Evolutionary conservation across 1,284 basidiomycete species (phyloP).

Genomic region (Pseudozyma hubeiensis): DNA sequence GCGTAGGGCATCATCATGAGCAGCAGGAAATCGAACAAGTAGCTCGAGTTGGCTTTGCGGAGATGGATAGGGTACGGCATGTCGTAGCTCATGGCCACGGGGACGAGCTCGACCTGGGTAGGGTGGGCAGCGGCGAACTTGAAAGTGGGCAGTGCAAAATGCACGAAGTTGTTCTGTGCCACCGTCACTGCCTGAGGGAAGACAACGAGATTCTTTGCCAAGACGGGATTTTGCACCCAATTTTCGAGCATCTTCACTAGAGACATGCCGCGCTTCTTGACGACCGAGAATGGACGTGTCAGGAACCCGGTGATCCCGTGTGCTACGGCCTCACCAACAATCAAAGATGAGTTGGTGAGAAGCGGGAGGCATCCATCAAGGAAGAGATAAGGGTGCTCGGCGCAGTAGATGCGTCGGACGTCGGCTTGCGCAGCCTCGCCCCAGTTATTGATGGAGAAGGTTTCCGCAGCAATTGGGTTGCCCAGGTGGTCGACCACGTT

Average conservation of each 20-base stretch:
- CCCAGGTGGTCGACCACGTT: conserved; percentile 21
- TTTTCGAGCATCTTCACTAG: conserved; percentile 21
- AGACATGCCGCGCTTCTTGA: conserved; percentile 18
- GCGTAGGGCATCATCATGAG: conserved; percentile 35
- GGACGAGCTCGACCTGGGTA: conserved; percentile 17
- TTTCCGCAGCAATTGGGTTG: conserved; percentile 16
- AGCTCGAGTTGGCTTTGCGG: conserved; percentile 34
- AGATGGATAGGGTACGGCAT: conserved; percentile 35
- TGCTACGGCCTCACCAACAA: conserved; percentile 17
- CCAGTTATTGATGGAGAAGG: conserved; percentile 11
- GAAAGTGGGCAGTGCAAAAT: conserved; percentile 24
- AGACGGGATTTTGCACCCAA: conserved; percentile 14
- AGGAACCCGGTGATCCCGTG: conserved; percentile 22
- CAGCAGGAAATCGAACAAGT: conserved; percentile 29
- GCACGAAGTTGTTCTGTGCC: conserved; percentile 32
- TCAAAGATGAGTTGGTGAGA: conserved; percentile 27
- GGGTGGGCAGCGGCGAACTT: conserved; percentile 25
- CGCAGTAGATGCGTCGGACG: conserved; percentile 26
- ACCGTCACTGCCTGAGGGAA: conserved; percentile 33
- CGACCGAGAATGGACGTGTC: conserved; percentile 12
- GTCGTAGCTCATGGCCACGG: conserved; percentile 31
- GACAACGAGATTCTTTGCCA: conserved; percentile 30
- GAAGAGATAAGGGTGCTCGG: conserved; percentile 34
- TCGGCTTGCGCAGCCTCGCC: conserved; percentile 8
- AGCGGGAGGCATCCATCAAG: conserved; percentile 21